phyloP scores from a whole-genome alignment of 352 stramenopile genomes.

The Plasmopara viticola region DNA sequence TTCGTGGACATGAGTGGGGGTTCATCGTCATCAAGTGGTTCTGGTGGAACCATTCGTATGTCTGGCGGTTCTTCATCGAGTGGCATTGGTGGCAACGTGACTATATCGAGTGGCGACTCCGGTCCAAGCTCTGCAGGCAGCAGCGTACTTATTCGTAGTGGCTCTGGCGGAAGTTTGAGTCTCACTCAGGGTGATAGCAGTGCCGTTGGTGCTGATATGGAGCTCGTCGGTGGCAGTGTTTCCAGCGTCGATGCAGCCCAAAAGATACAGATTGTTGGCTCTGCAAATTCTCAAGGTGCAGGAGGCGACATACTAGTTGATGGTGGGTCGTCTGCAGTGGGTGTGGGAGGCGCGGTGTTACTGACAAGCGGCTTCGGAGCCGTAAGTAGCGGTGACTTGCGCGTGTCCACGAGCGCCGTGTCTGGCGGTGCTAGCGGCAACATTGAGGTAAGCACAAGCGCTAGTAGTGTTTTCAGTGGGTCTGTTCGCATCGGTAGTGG shows the following conservation, averaged over 20 bases:
- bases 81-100: slow-evolving; percentile 19
- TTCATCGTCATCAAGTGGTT: slow-evolving; percentile 14
- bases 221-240: slow-evolving; percentile 18
- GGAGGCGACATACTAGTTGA: slow-evolving; percentile 24
- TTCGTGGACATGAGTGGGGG: slow-evolving; percentile 10
- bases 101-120: slow-evolving; percentile 17
- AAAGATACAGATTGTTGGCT: slow-evolving; percentile 19
- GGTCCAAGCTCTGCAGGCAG: slow-evolving; percentile 9
- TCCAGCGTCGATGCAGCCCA: slow-evolving; percentile 10
- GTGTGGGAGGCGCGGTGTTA: slow-evolving; percentile 12
- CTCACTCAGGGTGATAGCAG: slow-evolving; percentile 18
- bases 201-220: slow-evolving; percentile 20
- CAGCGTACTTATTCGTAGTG: slow-evolving; percentile 15
- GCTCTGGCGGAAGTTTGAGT: slow-evolving; percentile 18
- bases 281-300: slow-evolving; percentile 17
- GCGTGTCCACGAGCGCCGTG: slow-evolving; percentile 13
- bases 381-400: slow-evolving; percentile 14
- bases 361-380: slow-evolving; percentile 16
- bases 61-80: slow-evolving; percentile 19
- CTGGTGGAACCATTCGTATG: slow-evolving; percentile 9
- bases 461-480: slow-evolving; percentile 17
- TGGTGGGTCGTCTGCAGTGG: slow-evolving; percentile 15
- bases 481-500: slow-evolving; percentile 17
- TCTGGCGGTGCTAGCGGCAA: slow-evolving; percentile 11
- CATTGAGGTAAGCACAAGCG: slow-evolving; percentile 12